A percentile compares a stretch with the other conserved stretches of the same genome.
phyloP scores from a whole-genome alignment of 352 stramenopile genomes.

The Phytophthora sp. region DNA sequence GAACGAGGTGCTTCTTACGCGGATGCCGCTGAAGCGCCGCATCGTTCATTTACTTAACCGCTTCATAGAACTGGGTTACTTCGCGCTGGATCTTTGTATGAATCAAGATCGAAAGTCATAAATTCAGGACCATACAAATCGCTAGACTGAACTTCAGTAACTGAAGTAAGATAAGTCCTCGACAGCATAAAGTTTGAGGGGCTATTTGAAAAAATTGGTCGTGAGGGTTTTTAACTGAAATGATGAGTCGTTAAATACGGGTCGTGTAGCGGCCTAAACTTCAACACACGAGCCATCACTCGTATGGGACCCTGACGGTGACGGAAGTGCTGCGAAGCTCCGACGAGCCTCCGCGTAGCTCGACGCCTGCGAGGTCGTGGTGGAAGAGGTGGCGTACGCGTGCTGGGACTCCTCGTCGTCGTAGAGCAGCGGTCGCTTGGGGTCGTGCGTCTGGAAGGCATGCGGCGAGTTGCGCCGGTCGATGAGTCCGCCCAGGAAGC shows the following conservation, averaged over 20 bases:
- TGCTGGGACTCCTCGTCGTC: conserved; percentile 38
- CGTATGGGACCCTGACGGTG: conserved; percentile 28
- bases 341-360: conserved; percentile 66
- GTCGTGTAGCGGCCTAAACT: conserved; percentile 28
- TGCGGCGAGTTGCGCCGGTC: conserved; percentile 33
- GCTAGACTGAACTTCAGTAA: no score
- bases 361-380: conserved; percentile 37
- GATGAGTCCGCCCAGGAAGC: conserved; percentile 37
- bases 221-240: conserved; percentile 13
- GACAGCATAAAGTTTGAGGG: background rate
- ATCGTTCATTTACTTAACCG: background rate
- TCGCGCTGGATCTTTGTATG: conserved; percentile 5
- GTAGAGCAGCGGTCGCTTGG: conserved; percentile 71
- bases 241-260: conserved; percentile 25
- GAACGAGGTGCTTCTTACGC: no score
- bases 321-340: conserved; percentile 58
- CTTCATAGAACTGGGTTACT: no score
- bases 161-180: no score
- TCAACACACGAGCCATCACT: conserved; percentile 38
- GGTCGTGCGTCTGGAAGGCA: conserved; percentile 46
- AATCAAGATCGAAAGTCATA: conserved; percentile 11
- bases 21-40: no score
- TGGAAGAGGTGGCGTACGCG: conserved; percentile 27
- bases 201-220: background rate
- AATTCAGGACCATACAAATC: background rate